Evolutionary conservation across 2,329 filamentous ascomycete genomes (phyloP).

Genomic region (Didymellaceae sp.): DNA sequence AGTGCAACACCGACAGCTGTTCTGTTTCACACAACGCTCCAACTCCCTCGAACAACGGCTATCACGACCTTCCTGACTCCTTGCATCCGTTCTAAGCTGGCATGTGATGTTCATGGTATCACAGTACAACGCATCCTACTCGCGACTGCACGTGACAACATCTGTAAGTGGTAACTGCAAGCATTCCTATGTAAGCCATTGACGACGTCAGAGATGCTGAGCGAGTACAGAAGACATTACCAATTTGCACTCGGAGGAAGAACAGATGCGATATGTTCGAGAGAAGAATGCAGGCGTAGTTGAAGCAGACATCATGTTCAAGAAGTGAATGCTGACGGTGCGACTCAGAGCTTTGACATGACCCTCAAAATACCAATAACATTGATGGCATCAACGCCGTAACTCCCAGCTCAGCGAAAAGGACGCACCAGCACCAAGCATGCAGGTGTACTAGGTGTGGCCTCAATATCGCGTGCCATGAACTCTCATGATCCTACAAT

Average conservation of each 20-base stretch:
- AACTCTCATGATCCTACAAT: no score
- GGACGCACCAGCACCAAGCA: neutral
- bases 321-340: neutral
- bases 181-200: conserved; percentile 43
- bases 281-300: conserved; percentile 15
- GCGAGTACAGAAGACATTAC: conserved; percentile 12
- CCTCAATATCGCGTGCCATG: no score
- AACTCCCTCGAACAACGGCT: conserved; percentile 24
- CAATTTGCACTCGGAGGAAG: neutral
- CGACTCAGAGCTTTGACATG: neutral
- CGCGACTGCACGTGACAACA: conserved; percentile 26
- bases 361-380: neutral
- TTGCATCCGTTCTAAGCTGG: conserved; percentile 33
- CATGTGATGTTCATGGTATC: conserved; percentile 29
- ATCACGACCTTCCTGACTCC: conserved; percentile 29
- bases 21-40: conserved; percentile 33
- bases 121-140: conserved; percentile 27
- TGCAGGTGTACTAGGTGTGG: no score
- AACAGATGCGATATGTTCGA: conserved; percentile 5
- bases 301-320: neutral
- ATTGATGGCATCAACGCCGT: neutral
- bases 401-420: neutral
- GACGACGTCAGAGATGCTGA: conserved; percentile 17
- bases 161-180: conserved; percentile 4
- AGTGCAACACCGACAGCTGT: conserved; percentile 36